phyloP scores from a whole-genome alignment of 176 grass and related monocot species.

The Lolium multiflorum region DNA sequence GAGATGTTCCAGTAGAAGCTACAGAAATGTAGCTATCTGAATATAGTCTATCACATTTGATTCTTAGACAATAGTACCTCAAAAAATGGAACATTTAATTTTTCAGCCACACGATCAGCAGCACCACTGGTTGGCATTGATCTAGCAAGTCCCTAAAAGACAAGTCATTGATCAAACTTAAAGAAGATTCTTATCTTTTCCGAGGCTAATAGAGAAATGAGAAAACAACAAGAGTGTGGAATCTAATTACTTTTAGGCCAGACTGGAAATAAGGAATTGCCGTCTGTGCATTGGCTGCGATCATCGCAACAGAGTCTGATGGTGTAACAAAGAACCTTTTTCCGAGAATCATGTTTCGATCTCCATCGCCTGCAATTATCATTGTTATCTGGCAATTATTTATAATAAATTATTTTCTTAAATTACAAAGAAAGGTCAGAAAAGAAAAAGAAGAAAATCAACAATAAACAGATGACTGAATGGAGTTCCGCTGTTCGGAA shows the following conservation, averaged over 20 bases:
- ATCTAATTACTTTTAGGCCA: conserved; percentile 72
- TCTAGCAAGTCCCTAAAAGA: conserved; percentile 82
- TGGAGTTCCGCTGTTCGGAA: neutral
- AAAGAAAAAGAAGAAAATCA: neutral
- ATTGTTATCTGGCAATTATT: conserved; percentile 11
- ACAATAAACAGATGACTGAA: conserved; percentile 33
- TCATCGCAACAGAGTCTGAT: conserved; percentile 97
- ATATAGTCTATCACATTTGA: neutral
- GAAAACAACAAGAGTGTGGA: conserved; percentile 15
- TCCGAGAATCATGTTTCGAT: conserved; percentile 96
- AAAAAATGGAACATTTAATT: conserved; percentile 89
- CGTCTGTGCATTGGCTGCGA: conserved; percentile 81
- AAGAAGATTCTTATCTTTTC: conserved; percentile 22
- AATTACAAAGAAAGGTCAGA: conserved; percentile 4
- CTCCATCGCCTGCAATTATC: conserved; percentile 74
- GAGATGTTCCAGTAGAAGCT: conserved; percentile 11
- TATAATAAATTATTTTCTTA: conserved; percentile 18
- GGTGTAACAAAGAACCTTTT: conserved; percentile 89
- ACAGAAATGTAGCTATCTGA: neutral
- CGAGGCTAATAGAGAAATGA: neutral
- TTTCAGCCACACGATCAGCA: conserved; percentile 76
- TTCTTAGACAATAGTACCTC: conserved; percentile 58
- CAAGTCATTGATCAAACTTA: conserved; percentile 31
- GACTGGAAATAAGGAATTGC: conserved; percentile 90
- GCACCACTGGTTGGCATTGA: conserved; percentile 98